These are phyloP conservation scores for Gigaspora rosea DNA, from an alignment of 192 early-diverging fungal species.

Conservation along the genomic window DNA sequence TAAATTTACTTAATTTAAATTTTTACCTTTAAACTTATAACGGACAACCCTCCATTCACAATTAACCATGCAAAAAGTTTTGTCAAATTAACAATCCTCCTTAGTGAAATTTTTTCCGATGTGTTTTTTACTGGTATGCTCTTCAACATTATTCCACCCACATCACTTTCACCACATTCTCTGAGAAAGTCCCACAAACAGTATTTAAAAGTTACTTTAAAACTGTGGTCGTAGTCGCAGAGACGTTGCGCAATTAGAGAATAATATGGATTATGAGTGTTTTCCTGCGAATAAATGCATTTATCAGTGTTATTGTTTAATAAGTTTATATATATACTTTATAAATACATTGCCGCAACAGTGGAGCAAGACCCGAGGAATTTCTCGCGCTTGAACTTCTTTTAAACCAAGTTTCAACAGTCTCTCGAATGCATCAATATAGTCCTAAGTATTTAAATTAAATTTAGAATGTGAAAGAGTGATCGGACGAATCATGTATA, in stretches of 20 bases:
- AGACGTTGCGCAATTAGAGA: constrained; percentile 80
- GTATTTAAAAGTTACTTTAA: constrained; percentile 92
- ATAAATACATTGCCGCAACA: constrained; percentile 76
- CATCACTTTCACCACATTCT: constrained; percentile 77
- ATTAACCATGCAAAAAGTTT: constrained; percentile 87
- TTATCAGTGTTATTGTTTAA: not conserved
- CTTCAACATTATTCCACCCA: constrained; percentile 64
- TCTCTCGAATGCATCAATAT: constrained; percentile 88
- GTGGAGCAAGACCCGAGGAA: constrained; percentile 88
- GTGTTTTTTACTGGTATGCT: constrained; percentile 45
- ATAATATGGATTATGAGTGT: constrained; percentile 93
- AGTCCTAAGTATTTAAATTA: constrained; percentile 59
- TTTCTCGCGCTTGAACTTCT: constrained; percentile 93
- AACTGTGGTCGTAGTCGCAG: constrained; percentile 74
- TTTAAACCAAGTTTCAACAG: constrained; percentile 82
- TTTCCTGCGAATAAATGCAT: constrained; percentile 58
- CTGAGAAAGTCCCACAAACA: constrained; percentile 94
- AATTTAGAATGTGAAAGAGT: not conserved
- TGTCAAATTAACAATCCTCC: constrained; percentile 78
- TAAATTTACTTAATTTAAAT: not conserved
- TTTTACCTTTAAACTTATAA: constrained; percentile 66
- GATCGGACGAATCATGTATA: not conserved
- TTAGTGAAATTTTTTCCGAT: constrained; percentile 56
- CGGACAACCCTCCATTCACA: constrained; percentile 64
- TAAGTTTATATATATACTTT: not conserved